Evolutionary conservation across 1,284 basidiomycete species (phyloP).

Genomic region (Mycena citricolor): DNA sequence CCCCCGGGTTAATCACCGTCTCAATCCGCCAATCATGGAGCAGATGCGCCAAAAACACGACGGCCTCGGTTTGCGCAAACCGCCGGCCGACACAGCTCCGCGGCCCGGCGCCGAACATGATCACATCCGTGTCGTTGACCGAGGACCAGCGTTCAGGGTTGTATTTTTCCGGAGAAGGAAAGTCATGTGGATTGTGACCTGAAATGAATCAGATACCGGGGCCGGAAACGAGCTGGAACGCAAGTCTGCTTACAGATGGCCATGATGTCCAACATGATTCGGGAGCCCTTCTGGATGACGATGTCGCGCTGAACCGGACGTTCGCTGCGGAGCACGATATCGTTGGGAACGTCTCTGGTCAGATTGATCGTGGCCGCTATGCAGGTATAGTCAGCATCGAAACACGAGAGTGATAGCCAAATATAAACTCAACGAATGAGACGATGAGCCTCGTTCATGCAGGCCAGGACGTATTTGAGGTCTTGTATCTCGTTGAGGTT

Average conservation of each 20-base stretch:
- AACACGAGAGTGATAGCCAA: no score
- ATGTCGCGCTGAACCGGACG: constrained; percentile 7
- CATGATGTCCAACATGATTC: constrained; percentile 14
- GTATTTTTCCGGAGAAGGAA: constrained; percentile 11
- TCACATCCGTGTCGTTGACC: constrained; percentile 5
- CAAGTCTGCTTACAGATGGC: constrained; percentile 10
- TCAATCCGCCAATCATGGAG: constrained; percentile 14
- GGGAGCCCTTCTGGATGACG: constrained; percentile 5
- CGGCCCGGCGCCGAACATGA: constrained; percentile 17
- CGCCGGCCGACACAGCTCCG: constrained; percentile 12
- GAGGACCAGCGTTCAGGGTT: constrained; percentile 10
- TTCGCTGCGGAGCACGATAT: constrained; percentile 9
- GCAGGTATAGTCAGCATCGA: neutral
- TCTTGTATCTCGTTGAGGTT: neutral
- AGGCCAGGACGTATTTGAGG: constrained; percentile 13
- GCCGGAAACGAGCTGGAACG: neutral
- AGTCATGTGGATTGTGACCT: constrained; percentile 19
- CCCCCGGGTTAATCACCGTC: constrained; percentile 4
- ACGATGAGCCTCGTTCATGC: constrained; percentile 17
- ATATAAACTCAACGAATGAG: no score
- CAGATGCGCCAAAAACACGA: constrained; percentile 12
- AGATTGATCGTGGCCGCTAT: constrained; percentile 15
- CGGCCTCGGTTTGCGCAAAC: constrained; percentile 14
- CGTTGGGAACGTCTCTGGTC: constrained; percentile 10
- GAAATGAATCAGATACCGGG: neutral